Conservation (phyloP, 495 filamentous ascomycete genomes). For the Schizothecium vesticola region DNA sequence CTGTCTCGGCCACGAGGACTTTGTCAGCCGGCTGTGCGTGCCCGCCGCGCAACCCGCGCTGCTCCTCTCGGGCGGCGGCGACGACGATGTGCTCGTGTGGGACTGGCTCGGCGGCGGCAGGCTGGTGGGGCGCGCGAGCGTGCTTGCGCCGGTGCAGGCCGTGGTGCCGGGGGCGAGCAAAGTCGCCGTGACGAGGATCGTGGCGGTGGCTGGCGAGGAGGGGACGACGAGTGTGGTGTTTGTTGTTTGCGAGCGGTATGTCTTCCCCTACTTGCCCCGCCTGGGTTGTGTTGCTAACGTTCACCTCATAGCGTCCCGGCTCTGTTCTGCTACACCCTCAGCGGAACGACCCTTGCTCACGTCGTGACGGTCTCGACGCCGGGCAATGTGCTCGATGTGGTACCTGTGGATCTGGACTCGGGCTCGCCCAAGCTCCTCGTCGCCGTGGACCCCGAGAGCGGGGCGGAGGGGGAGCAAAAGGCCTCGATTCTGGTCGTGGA, state of each 20-base stretch:
- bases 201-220: slow-evolving; percentile 17
- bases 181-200: slow-evolving; percentile 49
- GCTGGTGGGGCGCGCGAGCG: slow-evolving; percentile 48
- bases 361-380: slow-evolving; percentile 43
- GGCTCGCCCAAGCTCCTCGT: slow-evolving; percentile 38
- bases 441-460: slow-evolving; percentile 47
- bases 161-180: slow-evolving; percentile 31
- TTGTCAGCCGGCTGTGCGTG: slow-evolving; percentile 70
- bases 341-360: slow-evolving; percentile 39
- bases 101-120: slow-evolving; percentile 58
- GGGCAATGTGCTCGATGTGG: slow-evolving; percentile 59
- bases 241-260: slow-evolving; percentile 67
- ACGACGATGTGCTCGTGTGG: slow-evolving; percentile 73
- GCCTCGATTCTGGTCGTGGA: slow-evolving; percentile 20
- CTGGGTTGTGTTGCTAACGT: slow-evolving; percentile 18
- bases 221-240: slow-evolving; percentile 18
- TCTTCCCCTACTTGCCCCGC: no score
- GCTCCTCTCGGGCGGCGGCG: slow-evolving; percentile 83
- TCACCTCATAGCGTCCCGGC: slow-evolving; percentile 50
- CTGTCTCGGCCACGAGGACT: slow-evolving; percentile 80
- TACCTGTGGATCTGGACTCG: slow-evolving; percentile 18
- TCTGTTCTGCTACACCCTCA: slow-evolving; percentile 54
- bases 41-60: slow-evolving; percentile 47
- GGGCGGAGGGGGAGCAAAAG: slow-evolving; percentile 22
- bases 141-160: slow-evolving; percentile 39